Base-by-base conservation (phyloP, 108 stramenopile genomes). In the Asterionellopsis glacialis region DNA sequence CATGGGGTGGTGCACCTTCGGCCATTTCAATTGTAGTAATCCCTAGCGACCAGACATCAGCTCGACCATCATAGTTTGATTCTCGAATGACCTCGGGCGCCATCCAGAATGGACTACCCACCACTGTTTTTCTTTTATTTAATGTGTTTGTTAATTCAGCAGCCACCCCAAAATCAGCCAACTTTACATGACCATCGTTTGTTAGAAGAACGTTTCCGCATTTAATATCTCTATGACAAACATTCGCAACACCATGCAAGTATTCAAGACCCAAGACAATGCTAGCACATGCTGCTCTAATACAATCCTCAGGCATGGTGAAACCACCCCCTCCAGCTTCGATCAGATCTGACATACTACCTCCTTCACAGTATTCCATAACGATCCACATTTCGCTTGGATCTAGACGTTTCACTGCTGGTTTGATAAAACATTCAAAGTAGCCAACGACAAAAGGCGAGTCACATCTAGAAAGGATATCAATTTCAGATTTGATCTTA, bases 21-120 rank as follows among this genome's bases (percentile, higher is more conserved):
- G 96, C 97, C 91, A 99, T 88, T 79, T 99, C 97, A 43, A 99
- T 96, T 15, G 78, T 75, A 10, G 97, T 98, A 63, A 98, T 98
- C 26, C 97, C 99, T 41, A 99, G 65, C 49, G 80, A 83, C 99
- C 99, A 99, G 1, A 98, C 95, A 77, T 99, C 98, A 14, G 95
- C 96, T 59, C 95, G 73, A 54, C 95, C 95, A 76, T 97, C 95
- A 73, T 99, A 99, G 57, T 95, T 83, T 9, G 85, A 79, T 76
- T 98, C 96, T 59, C 85, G 79, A 63, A 96, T 95, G 39, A 96
- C 93, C 55, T 96, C 98, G 0, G 98, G 97, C 1, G 97, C 98
- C 95, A 99, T 99, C 98, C 98, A 99, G 79, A 95, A 98, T 7
- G 99, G 99, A 50, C 93, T 90, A 18, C 99, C 99, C 9, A 97